A percentile compares a stretch with the other conserved stretches of the same genome.
These are phyloP conservation scores for Xylaria polymorpha DNA, from an alignment of 2,329 filamentous ascomycete species.

Conservation along the genomic window DNA sequence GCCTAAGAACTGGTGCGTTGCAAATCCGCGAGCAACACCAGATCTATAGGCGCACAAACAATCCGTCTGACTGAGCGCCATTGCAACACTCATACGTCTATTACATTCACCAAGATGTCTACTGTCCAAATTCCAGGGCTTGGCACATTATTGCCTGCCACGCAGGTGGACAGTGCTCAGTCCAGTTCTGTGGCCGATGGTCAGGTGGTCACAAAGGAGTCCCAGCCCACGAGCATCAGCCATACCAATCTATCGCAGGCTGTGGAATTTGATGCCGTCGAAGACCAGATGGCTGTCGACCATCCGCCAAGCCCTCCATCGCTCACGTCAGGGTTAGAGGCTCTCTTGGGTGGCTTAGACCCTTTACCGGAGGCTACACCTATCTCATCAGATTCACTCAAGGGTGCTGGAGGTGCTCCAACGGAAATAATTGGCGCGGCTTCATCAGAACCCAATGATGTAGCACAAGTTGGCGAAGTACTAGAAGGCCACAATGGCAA, in stretches of 20 bases:
- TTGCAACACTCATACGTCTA: neutral
- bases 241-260: constrained; percentile 15
- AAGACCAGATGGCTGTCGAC: constrained; percentile 37
- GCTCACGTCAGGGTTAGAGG: constrained; percentile 50
- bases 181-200: constrained; percentile 17
- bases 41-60: constrained; percentile 10
- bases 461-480: constrained; percentile 5
- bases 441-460: neutral
- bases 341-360: constrained; percentile 48
- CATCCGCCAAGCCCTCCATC: constrained; percentile 49
- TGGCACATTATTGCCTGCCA: constrained; percentile 35
- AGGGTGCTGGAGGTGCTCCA: neutral
- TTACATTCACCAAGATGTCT: constrained; percentile 25
- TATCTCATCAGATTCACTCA: constrained; percentile 12
- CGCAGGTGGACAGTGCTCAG: constrained; percentile 10
- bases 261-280: neutral
- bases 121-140: constrained; percentile 48
- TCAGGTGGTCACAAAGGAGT: constrained; percentile 20
- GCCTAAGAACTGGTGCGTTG: constrained; percentile 1
- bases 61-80: neutral
- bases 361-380: constrained; percentile 38
- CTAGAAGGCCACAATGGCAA: constrained; percentile 15
- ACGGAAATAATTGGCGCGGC: neutral
- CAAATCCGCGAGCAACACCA: constrained; percentile 9
- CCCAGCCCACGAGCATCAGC: constrained; percentile 5